Base-by-base conservation (phyloP, 768 basidiomycete species). In the Hypholoma fasciculare region DNA sequence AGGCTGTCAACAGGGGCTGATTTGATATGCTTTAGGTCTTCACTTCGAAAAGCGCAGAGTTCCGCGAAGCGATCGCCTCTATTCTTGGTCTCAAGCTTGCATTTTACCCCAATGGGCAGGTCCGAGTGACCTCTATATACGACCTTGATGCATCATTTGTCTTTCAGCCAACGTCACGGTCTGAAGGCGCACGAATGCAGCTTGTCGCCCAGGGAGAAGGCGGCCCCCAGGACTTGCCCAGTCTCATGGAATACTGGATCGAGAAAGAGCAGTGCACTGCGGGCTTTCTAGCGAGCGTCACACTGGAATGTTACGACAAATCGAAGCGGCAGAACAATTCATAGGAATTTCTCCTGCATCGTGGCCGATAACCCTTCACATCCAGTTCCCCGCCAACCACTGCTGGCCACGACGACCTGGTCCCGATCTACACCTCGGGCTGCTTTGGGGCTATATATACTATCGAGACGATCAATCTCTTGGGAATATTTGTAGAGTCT, bases 1-100 rank as follows among this genome's bases (percentile, higher is more conserved):
- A 37, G 49, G 48, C 20, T 36, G 23, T 42, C 17, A 7, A 50
- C 11, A 7, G 12, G 13, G 17, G n/a, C 48, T 49, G 13, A 17
- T 11, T 23, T 62, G 20, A 36, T n/a, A 52, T 43, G 34, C 39
- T 17, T 1, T 68, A 94, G 90, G 85, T 96, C 4, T 97, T 93
- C 73, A 75, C 81, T 0, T 84, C 86, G 36, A 98, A 97, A 71
- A 87, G 88, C 8, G 84, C 89, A 58, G 95, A 98, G 67, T 96
- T 98, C 77, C 85, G 92, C 39, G 92, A 96, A 68, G 88, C 94
- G 6, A 90, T 98, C 58, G 87, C 89, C 4, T 87, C 90, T 0
- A 89, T 98, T 49, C 82, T 98, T 0, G 96, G 96, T 6, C 87
- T 94, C 68, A 94, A 96, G 65, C 83, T 98, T 50, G 88, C 89